Base-by-base conservation (phyloP, 495 filamentous ascomycete species). In the Echria macrotheca region DNA sequence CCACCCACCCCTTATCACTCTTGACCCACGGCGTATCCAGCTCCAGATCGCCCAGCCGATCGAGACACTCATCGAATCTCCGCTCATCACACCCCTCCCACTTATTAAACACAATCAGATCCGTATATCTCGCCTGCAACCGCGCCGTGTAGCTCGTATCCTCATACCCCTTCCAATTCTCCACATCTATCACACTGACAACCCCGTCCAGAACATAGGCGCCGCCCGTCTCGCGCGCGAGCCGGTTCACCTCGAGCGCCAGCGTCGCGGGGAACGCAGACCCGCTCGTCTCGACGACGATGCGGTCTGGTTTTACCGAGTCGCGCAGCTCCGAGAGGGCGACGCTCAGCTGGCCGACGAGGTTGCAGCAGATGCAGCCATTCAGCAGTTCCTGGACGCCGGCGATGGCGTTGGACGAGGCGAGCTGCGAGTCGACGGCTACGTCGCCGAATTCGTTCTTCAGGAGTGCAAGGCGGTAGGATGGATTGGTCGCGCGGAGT, bases 371-470 rank as follows among this genome's bases (percentile, higher is more conserved):
- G 61, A 98, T 96, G 67, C 93, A 98, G 53, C 93, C 93, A 60
- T 94, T 91, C 15, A 97, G 82, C 2, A 98, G 74, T 61, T 98
- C 93, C 57, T 83, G 82, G 14, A 94, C 90, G 45, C 89, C 91
- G n/a, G 85, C 79, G 58, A 98, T 89, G 26, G 90, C 81, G 47
- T 77, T 73, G 3, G 85, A 82, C 1, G 85, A 74, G 35, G 93
- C 90, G 14, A 97, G 79, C 65, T 94, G 88, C 8, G 85, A 89
- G 76, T 97, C 93, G 64, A 97, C 76, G 21, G 89, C 90, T 14
- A 98, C 66, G 66, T 97, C 91, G 60, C 93, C 93, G 66, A 95
- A 96, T 69, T 98, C 93, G 67, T 98, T 98, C 67, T 98, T 98
- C 17, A 98, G 76, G 17, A 98, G 81, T n/a, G 91, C 91, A 44